Evolutionary conservation across 129 eudicot genomes (phyloP), one percentile per base, ranked within the genome.

Genomic region (Artemisia annua): DNA sequence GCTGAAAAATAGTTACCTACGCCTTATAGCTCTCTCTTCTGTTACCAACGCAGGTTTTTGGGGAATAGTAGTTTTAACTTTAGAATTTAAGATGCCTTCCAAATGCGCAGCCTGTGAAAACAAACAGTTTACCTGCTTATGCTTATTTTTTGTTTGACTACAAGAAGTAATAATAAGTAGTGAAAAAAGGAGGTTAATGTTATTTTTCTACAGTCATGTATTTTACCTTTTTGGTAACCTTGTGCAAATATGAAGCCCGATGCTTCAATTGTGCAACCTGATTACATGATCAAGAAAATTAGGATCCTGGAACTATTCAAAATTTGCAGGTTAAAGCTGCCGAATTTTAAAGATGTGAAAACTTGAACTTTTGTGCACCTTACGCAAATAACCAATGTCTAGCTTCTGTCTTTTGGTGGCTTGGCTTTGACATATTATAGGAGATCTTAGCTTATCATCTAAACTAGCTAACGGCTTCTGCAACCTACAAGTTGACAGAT

Each of bases 381-480:
- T 75, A 75, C 84, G 87, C 72, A 87, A 78, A 71, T 82, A 93
- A 55, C 98, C 97, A 50, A 52, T 79, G 51, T 90, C 97, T 71
- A 93, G 87, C 83, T 93, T 93, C 71, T 93, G 98, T 52, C 98
- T 78, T 84, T 93, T 93, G 52, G 97, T 78, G 53, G 88, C 84
- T 68, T 71, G 76, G 51, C 39, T 69, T 67, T 84, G 72, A 63
- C 30, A 35, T 78, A 60, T 64, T 52, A 15, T 78, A 64, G 82
- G 82, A 71, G 82, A 78, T 64, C 14, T 66, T 65, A 78, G 59
- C 78, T 78, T 78, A 71, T 78, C 82, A 78, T 28, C 78, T 18
- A 67, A 61, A 56, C 55, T 76, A 67, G 24, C 60, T 52, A 69
- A 57, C 60, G 82, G 63, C 78, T 66, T 85, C 66, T 84, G 89